Evolutionary conservation across 345 rosid genomes (phyloP).

Genomic region (Camelina hispida): DNA sequence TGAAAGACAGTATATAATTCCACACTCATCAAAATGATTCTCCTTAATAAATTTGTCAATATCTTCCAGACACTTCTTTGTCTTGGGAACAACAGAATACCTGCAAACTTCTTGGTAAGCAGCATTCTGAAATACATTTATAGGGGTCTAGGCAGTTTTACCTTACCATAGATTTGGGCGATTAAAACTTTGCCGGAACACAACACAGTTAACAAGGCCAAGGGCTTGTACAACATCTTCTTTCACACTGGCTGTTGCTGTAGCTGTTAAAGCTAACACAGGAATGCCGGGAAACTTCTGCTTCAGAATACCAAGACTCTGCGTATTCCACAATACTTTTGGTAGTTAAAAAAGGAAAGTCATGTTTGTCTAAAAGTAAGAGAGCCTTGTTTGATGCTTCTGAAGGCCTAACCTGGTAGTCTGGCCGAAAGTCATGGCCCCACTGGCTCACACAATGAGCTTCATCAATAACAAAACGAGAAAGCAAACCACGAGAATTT

Average conservation of each 20-base stretch:
- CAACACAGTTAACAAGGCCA: constrained; percentile 90
- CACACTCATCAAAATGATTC: constrained; percentile 94
- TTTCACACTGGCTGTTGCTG: constrained; percentile 99
- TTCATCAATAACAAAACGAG: constrained; percentile 98
- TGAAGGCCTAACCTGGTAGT: constrained; percentile 78
- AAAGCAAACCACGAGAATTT: constrained; percentile 77
- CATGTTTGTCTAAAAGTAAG: constrained; percentile 17
- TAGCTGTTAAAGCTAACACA: constrained; percentile 95
- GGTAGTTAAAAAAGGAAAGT: constrained; percentile 32
- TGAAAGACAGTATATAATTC: constrained; percentile 97
- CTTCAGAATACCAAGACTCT: constrained; percentile 97
- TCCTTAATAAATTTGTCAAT: constrained; percentile 89
- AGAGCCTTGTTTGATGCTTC: constrained; percentile 31
- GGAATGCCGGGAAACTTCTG: constrained; percentile 91
- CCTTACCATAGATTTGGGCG: constrained; percentile 86
- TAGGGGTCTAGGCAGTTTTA: constrained; percentile 29
- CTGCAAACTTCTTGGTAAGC: constrained; percentile 57
- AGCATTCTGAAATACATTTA: constrained; percentile 31
- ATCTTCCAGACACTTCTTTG: constrained; percentile 89
- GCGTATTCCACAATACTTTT: constrained; percentile 39
- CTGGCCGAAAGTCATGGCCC: constrained; percentile 99
- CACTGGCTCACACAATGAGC: constrained; percentile 99
- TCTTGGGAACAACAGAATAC: constrained; percentile 84
- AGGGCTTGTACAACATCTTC: constrained; percentile 99
- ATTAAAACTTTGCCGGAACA: constrained; percentile 97